Evolutionary conservation across 192 early-diverging fungal species (phyloP), one percentile per base, ranked within the genome.

Genomic region (Rhizophagus sp.): DNA sequence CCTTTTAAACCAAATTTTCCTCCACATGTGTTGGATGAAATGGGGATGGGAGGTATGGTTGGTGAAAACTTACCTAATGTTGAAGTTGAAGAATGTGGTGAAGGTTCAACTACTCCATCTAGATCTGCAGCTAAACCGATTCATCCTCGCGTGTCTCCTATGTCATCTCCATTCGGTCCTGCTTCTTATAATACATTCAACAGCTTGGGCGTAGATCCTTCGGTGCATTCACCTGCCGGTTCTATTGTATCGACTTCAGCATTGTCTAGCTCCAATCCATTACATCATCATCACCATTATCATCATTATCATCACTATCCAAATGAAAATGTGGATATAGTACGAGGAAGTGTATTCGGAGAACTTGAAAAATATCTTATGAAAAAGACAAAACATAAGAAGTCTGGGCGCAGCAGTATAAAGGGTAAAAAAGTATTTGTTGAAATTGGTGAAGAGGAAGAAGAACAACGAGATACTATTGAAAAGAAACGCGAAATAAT

Each of bases 251-350:
- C 77, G 15, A 44, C 63, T 15, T 66, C 77, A 27, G n/a, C 50
- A 30, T 64, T 79, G 36, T 79, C 77, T 47, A 79, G 77, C 34
- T 79, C 77, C n/a, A 79, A 79, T 63, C 78, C 78, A 24, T 33
- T 71, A 9, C 78, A 79, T 19, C 64, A 79, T 71, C 78, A 79
- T 70, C 68, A 79, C 36, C 69, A 79, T 68, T 69, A 79, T 79
- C 78, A 79, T 61, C 78, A 79, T 22, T 61, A 78, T 27, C 65
- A 79, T 70, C 78, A 79, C 22, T 79, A 71, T 39, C 34, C 33
- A 7, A n/a, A 30, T 30, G 78, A 79, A 69, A 79, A 71, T 57
- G 6, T 8, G 10, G 78, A 79, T 39, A 62, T 79, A 70, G 67
- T 71, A 19, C 49, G 52, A 62, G 78, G 75, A 13, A 65, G 44